Base-by-base conservation (phyloP, 2,329 filamentous ascomycete species). In the Knufia petricola region DNA sequence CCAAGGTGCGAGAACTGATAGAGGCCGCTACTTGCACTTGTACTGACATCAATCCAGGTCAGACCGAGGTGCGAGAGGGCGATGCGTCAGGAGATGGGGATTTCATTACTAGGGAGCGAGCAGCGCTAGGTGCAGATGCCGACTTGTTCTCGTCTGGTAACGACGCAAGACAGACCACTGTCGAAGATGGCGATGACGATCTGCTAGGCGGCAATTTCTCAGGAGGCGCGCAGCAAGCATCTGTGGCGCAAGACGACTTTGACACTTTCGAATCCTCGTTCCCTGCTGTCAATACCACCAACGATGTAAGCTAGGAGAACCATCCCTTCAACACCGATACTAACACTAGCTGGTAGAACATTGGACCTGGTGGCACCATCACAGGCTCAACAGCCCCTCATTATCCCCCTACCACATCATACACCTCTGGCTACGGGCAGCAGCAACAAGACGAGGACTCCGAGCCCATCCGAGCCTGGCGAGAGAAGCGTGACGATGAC, bases 51-150 rank as follows among this genome's bases (percentile, higher is more conserved):
- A 61, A 59, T 62, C 49, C 54, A 51, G 58, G 57, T 20, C 54
- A 56, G 30, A 53, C 48, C 42, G 51, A 55, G 38, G 42, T 58
- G 26, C 40, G 53, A 41, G 46, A 52, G 31, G 21, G 40, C 46
- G 46, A 58, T 28, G 55, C 52, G 50, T 55, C 68, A 84, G 52
- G 51, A n/a, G 52, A 52, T 46, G 81, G 87, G 62, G 87, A 95
- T 68, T 96, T 98, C 66, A 79, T 96, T 42, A 82, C 86, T 54
- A 86, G 90, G 58, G 92, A 98, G 72, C 87, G 88, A 63, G 92
- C 88, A 53, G 69, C 84, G 15, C 80, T 98, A 6, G 92, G 92
- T 57, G 92, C 95, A 55, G 92, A 96, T 66, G 92, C 92, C 52
- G 79, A 88, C 60, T 85, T 89, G 71, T 98, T 98, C 67, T 76